Conservation (phyloP, 208 protist species). For the Leptomonas pyrrhocoris region DNA sequence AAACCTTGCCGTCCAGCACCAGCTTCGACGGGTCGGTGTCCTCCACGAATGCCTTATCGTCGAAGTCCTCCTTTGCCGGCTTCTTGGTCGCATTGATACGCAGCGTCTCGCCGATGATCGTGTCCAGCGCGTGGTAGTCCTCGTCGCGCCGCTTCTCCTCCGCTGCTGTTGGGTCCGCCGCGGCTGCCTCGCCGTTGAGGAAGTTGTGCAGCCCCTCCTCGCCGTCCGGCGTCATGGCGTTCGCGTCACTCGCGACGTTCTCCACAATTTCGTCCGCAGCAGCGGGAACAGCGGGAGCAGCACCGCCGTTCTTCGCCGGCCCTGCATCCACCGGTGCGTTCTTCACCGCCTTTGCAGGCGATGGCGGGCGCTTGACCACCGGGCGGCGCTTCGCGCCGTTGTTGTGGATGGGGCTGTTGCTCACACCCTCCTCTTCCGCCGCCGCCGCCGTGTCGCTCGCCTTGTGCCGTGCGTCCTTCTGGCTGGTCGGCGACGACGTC, state of each 20-base stretch:
- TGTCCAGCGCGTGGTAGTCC: conserved; percentile 75
- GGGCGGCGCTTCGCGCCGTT: conserved; percentile 1
- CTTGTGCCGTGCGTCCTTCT: neutral
- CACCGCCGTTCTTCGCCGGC: conserved; percentile 1
- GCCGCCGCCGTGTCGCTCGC: neutral
- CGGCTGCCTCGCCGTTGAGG: conserved; percentile 62
- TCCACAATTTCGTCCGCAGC: neutral
- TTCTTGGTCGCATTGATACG: conserved; percentile 9
- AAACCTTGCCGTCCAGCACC: conserved; percentile 88
- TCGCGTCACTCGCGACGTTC: conserved; percentile 1
- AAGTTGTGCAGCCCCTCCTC: conserved; percentile 64
- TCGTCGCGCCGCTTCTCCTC: conserved; percentile 50
- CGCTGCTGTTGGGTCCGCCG: conserved; percentile 25
- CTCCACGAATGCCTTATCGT: conserved; percentile 57
- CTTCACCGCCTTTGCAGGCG: neutral
- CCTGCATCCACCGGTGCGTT: neutral
- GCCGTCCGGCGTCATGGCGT: conserved; percentile 43
- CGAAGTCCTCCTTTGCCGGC: conserved; percentile 55
- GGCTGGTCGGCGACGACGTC: conserved; percentile 8
- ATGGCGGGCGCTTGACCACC: neutral
- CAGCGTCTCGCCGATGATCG: conserved; percentile 67
- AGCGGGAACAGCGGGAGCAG: neutral
- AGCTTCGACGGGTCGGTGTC: conserved; percentile 70
- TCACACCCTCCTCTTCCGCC: neutral
- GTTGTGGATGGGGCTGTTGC: neutral